Conservation (phyloP, 2,329 filamentous ascomycete genomes). For the Venturia nashicola region DNA sequence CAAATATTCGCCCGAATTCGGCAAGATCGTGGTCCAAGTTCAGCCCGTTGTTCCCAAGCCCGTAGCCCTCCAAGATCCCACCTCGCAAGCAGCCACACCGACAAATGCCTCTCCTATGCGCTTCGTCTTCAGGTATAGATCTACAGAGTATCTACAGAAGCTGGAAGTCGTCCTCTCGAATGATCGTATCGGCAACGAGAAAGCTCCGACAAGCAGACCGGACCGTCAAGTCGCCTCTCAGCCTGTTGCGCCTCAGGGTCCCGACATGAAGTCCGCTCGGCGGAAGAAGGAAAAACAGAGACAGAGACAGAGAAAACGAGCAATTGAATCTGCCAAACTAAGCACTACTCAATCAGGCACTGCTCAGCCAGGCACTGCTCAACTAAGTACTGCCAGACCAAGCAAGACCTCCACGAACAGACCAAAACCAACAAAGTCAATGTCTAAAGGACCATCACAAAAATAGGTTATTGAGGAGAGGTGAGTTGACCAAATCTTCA, state of each 20-base stretch:
- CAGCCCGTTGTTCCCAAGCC: neutral
- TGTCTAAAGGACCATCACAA: neutral
- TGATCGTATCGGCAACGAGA: neutral
- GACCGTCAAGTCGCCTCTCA: neutral
- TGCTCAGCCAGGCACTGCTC: too few species aligned
- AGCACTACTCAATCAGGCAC: too few species aligned
- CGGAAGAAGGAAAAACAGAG: neutral
- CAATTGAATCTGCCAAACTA: too few species aligned
- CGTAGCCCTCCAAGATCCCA: neutral
- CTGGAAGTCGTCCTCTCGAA: neutral
- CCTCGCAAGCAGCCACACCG: neutral
- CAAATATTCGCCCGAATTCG: neutral
- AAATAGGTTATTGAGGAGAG: neutral
- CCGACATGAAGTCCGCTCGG: neutral
- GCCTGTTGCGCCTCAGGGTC: neutral
- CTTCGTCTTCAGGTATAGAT: neutral
- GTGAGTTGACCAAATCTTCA: neutral
- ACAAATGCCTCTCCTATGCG: neutral
- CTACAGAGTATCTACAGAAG: neutral
- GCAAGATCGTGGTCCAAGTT: neutral
- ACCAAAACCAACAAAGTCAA: neutral
- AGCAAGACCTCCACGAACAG: too few species aligned
- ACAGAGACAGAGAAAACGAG: neutral
- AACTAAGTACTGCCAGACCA: too few species aligned
- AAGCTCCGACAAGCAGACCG: neutral